Base-by-base conservation (phyloP, 1,284 basidiomycete genomes). In the Ganoderma lucidum region DNA sequence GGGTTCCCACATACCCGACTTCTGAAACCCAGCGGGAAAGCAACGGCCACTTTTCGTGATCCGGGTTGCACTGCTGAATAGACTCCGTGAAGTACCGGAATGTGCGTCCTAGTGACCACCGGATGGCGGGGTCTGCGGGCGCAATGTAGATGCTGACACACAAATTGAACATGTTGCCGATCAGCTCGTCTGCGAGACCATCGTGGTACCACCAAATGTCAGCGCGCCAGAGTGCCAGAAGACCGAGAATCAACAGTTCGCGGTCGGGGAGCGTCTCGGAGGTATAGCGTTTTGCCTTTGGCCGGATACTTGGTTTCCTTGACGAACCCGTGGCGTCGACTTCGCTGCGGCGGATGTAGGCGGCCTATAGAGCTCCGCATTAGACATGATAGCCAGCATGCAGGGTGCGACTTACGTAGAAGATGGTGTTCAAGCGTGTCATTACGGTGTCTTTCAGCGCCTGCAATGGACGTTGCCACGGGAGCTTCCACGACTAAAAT, bases 201-300 rank as follows among this genome's bases (percentile, higher is more conserved):
- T 75, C 80, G 63, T 87, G 78, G 69, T 86, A 88, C 79, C 91
- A 91, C 42, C 80, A 75, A 1, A 86, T 81, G 65, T 86, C 84
- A 2, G 84, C 78, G n/a, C 91, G 86, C 87, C 89, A 93, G 17
- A 94, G 80, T 0, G 90, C 85, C 9, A 93, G 80, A 23, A 93
- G 84, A 1, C 87, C 87, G 6, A 94, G 82, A 17, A 93, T 81
- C 10, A 94, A 81, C 12, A 93, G 81, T 70, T 93, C 92, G 45
- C 86, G 83, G 71, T 93, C 92, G 0, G 84, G 80, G 5, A 93
- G 80, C 3, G 87, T 86, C 76, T 92, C 88, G 0, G 86, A 82
- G 5, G 83, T 83, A 70, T 83, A 84, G 3, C 87, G 85, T 72
- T 88, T 88, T 14, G 86, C 85, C 75, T 87, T 90, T 2, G 93